phyloP scores from a whole-genome alignment of 2,329 filamentous ascomycete species.

The Pseudocercospora macadamiae region DNA sequence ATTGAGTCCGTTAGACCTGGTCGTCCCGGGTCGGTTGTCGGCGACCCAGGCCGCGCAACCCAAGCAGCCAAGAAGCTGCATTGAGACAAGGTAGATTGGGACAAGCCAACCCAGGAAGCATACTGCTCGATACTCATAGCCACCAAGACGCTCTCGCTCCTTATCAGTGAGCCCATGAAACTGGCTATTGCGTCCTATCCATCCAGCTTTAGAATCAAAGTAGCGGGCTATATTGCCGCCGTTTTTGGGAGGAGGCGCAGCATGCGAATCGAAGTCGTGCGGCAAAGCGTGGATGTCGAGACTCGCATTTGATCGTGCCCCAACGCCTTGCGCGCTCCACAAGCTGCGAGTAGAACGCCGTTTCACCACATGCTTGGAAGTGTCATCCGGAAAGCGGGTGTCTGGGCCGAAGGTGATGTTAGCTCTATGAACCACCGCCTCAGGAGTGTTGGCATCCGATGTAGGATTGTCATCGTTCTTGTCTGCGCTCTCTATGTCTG shows the following conservation, averaged over 20 bases:
- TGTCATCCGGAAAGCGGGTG: neutral
- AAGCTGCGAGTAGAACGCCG: neutral
- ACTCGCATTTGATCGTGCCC: slow-evolving; percentile 37
- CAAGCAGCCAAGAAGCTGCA: slow-evolving; percentile 63
- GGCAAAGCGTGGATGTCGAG: slow-evolving; percentile 22
- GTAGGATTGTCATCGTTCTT: neutral
- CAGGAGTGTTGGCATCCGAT: too few relatives aligned
- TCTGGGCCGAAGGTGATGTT: slow-evolving; percentile 3
- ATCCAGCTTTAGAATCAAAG: slow-evolving; percentile 28
- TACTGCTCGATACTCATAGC: slow-evolving; percentile 66
- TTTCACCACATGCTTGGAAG: neutral
- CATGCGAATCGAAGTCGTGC: neutral
- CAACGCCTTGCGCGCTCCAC: slow-evolving; percentile 39
- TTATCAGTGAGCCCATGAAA: slow-evolving; percentile 58
- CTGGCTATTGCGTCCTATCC: slow-evolving; percentile 53
- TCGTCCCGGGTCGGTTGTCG: slow-evolving; percentile 53
- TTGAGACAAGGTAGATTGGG: slow-evolving; percentile 62
- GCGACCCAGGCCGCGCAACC: slow-evolving; percentile 65
- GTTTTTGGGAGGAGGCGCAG: neutral
- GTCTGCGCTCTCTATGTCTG: neutral
- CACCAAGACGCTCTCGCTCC: slow-evolving; percentile 62
- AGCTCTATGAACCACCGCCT: too few relatives aligned
- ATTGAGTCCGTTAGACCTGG: slow-evolving; percentile 60
- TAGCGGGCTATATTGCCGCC: slow-evolving; percentile 16
- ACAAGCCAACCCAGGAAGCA: slow-evolving; percentile 62